Evolutionary conservation across 192 early-diverging fungal genomes (phyloP).

Genomic region (Entomortierella chlamydospora): DNA sequence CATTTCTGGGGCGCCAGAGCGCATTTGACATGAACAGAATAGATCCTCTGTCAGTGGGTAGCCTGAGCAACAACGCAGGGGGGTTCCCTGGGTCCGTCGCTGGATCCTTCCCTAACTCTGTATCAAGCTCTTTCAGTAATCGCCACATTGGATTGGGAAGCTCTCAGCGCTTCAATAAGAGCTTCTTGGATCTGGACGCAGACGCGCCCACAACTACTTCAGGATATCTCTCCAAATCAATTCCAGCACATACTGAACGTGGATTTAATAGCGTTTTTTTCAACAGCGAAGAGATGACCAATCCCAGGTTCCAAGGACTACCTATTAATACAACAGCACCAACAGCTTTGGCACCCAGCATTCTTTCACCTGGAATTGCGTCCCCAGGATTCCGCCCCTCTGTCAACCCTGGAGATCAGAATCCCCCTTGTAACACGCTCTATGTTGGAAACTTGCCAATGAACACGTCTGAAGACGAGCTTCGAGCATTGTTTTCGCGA

Average conservation of each 20-base stretch:
- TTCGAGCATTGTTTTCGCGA: slow-evolving; percentile 80
- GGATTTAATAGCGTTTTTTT: slow-evolving; percentile 59
- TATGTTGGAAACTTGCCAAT: slow-evolving; percentile 97
- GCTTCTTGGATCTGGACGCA: slow-evolving; percentile 41
- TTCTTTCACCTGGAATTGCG: slow-evolving; percentile 54
- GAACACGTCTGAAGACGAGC: slow-evolving; percentile 92
- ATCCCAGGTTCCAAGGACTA: slow-evolving; percentile 48
- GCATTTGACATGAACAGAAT: slow-evolving; percentile 39
- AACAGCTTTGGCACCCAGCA: slow-evolving; percentile 31
- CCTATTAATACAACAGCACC: slow-evolving; percentile 58
- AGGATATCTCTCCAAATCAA: slow-evolving; percentile 61
- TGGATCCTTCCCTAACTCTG: slow-evolving; percentile 47
- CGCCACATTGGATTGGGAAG: slow-evolving; percentile 33
- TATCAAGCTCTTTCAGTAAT: slow-evolving; percentile 40
- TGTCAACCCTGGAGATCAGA: slow-evolving; percentile 85
- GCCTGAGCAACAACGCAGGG: slow-evolving; percentile 32
- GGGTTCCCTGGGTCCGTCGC: slow-evolving; percentile 38
- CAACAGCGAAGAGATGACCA: slow-evolving; percentile 54
- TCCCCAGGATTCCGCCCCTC: slow-evolving; percentile 62
- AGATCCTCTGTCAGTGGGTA: slow-evolving; percentile 48
- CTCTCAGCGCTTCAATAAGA: slow-evolving; percentile 51
- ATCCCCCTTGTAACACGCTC: slow-evolving; percentile 98
- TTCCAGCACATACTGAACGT: slow-evolving; percentile 58
- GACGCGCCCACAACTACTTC: slow-evolving; percentile 42
- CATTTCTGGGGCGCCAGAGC: slow-evolving; percentile 37